Base-by-base conservation (phyloP, 768 basidiomycete genomes). In the Gloeostereum incarnatum region DNA sequence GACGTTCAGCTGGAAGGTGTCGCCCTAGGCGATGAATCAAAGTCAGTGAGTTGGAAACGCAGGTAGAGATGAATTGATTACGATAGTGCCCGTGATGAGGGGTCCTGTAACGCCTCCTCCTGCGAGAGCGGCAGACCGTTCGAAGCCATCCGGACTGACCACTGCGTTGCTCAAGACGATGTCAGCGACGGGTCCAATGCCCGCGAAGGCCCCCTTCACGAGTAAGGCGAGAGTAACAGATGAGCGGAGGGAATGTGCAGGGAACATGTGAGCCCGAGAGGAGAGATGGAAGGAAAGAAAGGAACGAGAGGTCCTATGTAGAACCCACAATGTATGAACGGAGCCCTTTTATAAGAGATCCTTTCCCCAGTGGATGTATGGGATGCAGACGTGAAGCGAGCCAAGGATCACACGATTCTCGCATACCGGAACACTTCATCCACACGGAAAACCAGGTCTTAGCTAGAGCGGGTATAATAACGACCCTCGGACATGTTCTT, bases 1-100 rank as follows among this genome's bases (percentile, higher is more conserved):
- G 13, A 70, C 65, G 41, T 68, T 66, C 36, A 72, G 51, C n/a
- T 53, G 46, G 45, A 72, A 60, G 18, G 45, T 54, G 31, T 60
- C 51, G 13, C 67, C 66, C 62, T 67, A 63, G n/a, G 55, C 48
- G 16, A 35, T 17, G 3, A 19, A 24, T 19, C 14, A 29, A 16
- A 18, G 34, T 29, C 3, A 6, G 9, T 10, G 17, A 4, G 16
- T 6, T 7, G 8, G n/a, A 11, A 4, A 14, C 21, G 7, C 21
- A 21, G 6, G 7, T 34, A 8, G n/a, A 24, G 22, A 14, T 13
- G 16, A 14, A 29, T 14, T 8, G 14, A 29, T 29, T 14, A 29
- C 9, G 3, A 14, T 34, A 17, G n/a, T 20, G 19, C 11, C 11
- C n/a, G 8, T 34, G n/a, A 44, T 44, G 16, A 44, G 38, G 6